Evolutionary conservation across 805 yeast genomes (phyloP).

Genomic region (fission yeast (Schizosaccharomyces pombe)): DNA sequence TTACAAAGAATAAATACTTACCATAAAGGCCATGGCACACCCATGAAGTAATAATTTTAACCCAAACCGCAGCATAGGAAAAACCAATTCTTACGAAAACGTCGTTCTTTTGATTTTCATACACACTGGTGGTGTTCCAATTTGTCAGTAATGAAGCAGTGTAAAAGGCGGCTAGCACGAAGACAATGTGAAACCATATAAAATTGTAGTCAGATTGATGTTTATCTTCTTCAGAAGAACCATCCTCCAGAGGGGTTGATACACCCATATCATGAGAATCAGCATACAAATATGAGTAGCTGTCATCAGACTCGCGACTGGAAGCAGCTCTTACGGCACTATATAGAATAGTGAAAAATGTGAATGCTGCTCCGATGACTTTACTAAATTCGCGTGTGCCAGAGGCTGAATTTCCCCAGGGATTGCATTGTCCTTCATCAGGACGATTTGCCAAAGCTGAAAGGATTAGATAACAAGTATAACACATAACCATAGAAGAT

Average conservation of each 20-base stretch:
- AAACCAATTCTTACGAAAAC: slow-evolving; percentile 92
- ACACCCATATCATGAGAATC: slow-evolving; percentile 6
- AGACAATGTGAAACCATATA: slow-evolving; percentile 51
- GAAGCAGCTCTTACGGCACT: slow-evolving; percentile 95
- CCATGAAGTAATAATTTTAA: slow-evolving; percentile 81
- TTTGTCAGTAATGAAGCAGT: slow-evolving; percentile 81
- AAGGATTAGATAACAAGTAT: slow-evolving; percentile 74
- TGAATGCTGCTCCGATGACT: slow-evolving; percentile 63
- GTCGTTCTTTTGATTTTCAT: slow-evolving; percentile 50
- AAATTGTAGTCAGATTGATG: background rate
- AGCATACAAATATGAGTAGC: slow-evolving; percentile 9
- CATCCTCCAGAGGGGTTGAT: slow-evolving; percentile 29
- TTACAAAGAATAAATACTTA: background rate
- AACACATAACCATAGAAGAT: slow-evolving; percentile 80
- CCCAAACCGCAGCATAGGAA: slow-evolving; percentile 87
- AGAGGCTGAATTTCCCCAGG: slow-evolving; percentile 77
- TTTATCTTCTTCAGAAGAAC: slow-evolving; percentile 16
- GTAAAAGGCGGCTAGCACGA: slow-evolving; percentile 89
- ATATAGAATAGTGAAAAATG: slow-evolving; percentile 85
- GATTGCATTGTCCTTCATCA: slow-evolving; percentile 79
- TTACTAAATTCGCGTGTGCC: slow-evolving; percentile 23
- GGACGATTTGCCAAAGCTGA: slow-evolving; percentile 93
- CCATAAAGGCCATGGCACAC: slow-evolving; percentile 55
- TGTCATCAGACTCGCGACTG: slow-evolving; percentile 13
- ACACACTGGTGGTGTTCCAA: slow-evolving; percentile 22